Base-by-base conservation (phyloP, 2,329 filamentous ascomycete genomes). In the Sordariomycetes sp. region DNA sequence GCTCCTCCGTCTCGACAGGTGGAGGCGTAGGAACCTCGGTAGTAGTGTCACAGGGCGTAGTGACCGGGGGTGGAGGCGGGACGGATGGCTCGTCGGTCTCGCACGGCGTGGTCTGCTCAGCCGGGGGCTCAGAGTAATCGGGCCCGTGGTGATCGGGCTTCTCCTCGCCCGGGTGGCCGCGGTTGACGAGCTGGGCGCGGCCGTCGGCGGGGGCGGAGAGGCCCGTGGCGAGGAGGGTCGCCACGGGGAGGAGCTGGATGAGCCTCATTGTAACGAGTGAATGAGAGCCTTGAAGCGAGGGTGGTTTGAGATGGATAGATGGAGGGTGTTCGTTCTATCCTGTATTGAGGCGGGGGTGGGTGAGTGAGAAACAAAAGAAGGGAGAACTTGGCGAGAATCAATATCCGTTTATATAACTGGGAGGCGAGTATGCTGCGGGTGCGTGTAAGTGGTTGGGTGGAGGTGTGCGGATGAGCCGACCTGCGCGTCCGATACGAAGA, bases 221-320 rank as follows among this genome's bases (percentile, higher is more conserved):
- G 32, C 62, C 67, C 20, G 62, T 60, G 54, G 65, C 62, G 52
- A 68, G 59, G 58, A 72, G 64, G 56, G 66, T 69, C 48, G 62
- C 68, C 48, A 63, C 59, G 58, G 69, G 65, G 22, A 72, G 59
- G 32, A 67, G 54, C 59, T 69, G 65, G 59, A 64, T 61, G 60
- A 69, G 62, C 63, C 66, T 71, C 71, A 74, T 74, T 10, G 15
- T 56, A 52, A 35, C 42, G 56, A 57, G 25, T 34, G 52, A 32
- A 55, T 22, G 39, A 55, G 25, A 24, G 39, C 15, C 8, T 45
- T 45, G 5, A 45, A 45, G 42, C 15, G 39, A 42, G 22, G 25
- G 48, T 51, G 48, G 39, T 7, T 36, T n/a, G n/a, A 45, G 39
- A 6, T 15, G 39, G 39, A 45, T 45, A 45, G 39, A 45, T 6